phyloP scores from a whole-genome alignment of 1,284 basidiomycete species.

The Paramarasmius palmivorus region DNA sequence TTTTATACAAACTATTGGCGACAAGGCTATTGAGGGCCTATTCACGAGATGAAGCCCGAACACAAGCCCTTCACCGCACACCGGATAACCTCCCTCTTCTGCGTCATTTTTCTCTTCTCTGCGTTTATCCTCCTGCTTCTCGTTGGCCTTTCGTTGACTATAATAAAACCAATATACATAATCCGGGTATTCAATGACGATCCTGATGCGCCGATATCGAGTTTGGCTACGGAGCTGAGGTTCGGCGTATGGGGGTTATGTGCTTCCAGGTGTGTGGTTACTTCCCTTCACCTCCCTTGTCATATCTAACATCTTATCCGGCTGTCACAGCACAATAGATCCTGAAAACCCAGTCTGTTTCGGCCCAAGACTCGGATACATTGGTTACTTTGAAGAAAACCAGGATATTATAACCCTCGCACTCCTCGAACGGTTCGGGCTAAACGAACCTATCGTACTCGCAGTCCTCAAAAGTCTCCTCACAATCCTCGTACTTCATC shows the following conservation, averaged over 20 bases:
- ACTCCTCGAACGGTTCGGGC: conserved; percentile 31
- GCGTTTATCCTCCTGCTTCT: conserved; percentile 74
- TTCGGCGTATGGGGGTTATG: conserved; percentile 81
- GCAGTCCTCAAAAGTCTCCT: conserved; percentile 54
- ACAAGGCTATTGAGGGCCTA: too few species aligned
- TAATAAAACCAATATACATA: conserved; percentile 73
- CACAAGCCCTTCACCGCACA: conserved; percentile 46
- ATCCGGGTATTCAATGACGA: conserved; percentile 50
- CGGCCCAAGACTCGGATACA: conserved; percentile 58
- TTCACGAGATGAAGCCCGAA: conserved; percentile 25
- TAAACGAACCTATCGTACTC: conserved; percentile 43
- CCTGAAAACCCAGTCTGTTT: conserved; percentile 46
- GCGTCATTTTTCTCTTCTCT: conserved; percentile 46
- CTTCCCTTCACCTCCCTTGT: background rate
- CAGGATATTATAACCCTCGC: conserved; percentile 33
- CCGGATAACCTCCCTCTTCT: conserved; percentile 43
- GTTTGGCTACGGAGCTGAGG: conserved; percentile 58
- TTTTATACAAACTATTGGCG: too few species aligned
- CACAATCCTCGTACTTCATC: conserved; percentile 63
- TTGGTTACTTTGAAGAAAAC: conserved; percentile 32
- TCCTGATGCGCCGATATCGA: conserved; percentile 39
- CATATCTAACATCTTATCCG: background rate
- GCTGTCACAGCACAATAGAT: conserved; percentile 20
- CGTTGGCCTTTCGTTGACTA: conserved; percentile 71
- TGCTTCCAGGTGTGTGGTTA: conserved; percentile 46